These are phyloP conservation scores for Starmerella gropengiesseri DNA, from an alignment of 805 yeast genomes.

Conservation along the genomic window DNA sequence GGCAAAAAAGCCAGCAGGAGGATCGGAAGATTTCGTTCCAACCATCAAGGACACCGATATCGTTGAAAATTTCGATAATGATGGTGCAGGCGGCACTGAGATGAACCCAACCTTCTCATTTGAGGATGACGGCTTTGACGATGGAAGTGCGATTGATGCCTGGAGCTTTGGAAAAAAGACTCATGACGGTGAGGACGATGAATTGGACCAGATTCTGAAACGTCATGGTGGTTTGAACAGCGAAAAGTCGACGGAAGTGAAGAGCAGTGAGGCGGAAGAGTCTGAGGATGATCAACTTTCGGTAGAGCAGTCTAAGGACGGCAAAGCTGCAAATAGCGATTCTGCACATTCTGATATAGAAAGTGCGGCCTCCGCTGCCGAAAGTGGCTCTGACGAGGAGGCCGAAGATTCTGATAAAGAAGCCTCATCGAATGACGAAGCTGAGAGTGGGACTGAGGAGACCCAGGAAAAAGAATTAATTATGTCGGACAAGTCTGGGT, in stretches of 20 bases:
- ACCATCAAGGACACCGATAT: conserved; percentile 24
- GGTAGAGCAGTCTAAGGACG: no score
- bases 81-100: conserved; percentile 36
- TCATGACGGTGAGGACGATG: conserved; percentile 49
- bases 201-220: conserved; percentile 69
- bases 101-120: conserved; percentile 68
- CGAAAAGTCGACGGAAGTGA: conserved; percentile 38
- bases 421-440: conserved; percentile 22
- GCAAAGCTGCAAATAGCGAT: not conserved
- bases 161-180: conserved; percentile 61
- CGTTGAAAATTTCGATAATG: conserved; percentile 23
- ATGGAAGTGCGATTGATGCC: not conserved
- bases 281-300: conserved; percentile 36
- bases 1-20: not conserved
- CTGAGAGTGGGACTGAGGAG: conserved; percentile 29
- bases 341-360: conserved; percentile 20
- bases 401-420: no score
- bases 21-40: conserved; percentile 18
- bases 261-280: conserved; percentile 37
- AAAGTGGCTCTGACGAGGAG: conserved; percentile 23
- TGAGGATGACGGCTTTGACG: conserved; percentile 45
- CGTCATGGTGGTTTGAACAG: conserved; percentile 65
- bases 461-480: conserved; percentile 29
- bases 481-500: conserved; percentile 29
- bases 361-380: conserved; percentile 24